Percentiles rank a stretch among this genome's conserved stretches.
These are phyloP conservation scores for Cladosporium sp. DNA, from an alignment of 2,329 filamentous ascomycete species.

Conservation along the genomic window DNA sequence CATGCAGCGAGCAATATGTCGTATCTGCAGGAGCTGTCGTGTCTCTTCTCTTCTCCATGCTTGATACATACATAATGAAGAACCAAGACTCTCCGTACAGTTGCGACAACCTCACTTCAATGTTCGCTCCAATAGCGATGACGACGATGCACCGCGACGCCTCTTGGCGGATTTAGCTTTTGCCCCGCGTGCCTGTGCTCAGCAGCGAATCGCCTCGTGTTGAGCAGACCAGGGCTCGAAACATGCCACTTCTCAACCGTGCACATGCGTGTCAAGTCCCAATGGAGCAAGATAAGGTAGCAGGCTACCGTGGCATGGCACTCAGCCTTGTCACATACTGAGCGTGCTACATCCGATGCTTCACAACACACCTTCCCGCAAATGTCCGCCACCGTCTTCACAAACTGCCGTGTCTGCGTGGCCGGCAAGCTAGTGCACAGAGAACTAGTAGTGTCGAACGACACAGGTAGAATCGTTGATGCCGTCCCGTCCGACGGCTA, in stretches of 20 bases:
- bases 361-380: background rate
- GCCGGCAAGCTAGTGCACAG: conserved; percentile 39
- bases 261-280: no score
- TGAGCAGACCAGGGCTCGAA: background rate
- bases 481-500: conserved; percentile 36
- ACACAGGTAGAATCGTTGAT: conserved; percentile 41
- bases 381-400: conserved; percentile 35
- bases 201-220: background rate
- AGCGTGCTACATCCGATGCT: no score
- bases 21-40: no score
- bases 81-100: no score
- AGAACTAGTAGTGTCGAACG: conserved; percentile 42
- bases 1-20: no score
- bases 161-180: background rate
- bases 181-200: background rate
- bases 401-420: conserved; percentile 43
- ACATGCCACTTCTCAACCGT: no score
- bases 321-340: no score
- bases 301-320: background rate
- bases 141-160: background rate
- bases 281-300: background rate
- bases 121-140: background rate
- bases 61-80: no score
- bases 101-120: no score
- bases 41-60: no score